Evolutionary conservation across 1,284 basidiomycete genomes (phyloP).

Genomic region (Apiotrichum domesticum): DNA sequence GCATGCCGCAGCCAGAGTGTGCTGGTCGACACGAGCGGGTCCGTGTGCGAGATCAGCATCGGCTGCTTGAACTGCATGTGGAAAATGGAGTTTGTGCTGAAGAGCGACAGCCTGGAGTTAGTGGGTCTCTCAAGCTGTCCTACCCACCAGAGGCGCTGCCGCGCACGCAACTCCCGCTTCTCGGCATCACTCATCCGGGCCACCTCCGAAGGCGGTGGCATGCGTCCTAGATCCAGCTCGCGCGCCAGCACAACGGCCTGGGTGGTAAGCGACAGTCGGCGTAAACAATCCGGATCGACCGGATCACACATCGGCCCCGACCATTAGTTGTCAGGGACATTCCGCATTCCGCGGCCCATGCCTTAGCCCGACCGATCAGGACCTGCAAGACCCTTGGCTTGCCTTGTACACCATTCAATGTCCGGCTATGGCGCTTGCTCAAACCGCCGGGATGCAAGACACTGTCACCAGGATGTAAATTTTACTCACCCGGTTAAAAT

Average conservation of each 20-base stretch:
- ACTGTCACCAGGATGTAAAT: too few relatives aligned
- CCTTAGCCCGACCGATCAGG: too few relatives aligned
- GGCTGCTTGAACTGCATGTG: conserved; percentile 39
- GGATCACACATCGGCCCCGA: too few relatives aligned
- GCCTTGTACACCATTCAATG: too few relatives aligned
- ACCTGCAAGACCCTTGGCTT: too few relatives aligned
- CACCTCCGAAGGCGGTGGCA: conserved; percentile 16
- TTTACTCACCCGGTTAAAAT: conserved; percentile 29
- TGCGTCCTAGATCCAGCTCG: conserved; percentile 30
- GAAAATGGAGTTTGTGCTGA: conserved; percentile 36
- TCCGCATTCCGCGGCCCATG: too few relatives aligned
- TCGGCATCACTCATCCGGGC: conserved; percentile 19
- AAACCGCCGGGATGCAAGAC: too few relatives aligned
- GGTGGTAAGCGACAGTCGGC: too few relatives aligned
- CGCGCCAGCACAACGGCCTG: conserved; percentile 32
- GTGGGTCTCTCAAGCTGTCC: too few relatives aligned
- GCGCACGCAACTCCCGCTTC: conserved; percentile 19
- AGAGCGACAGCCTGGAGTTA: conserved; percentile 28
- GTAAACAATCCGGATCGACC: too few relatives aligned
- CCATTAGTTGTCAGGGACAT: too few relatives aligned
- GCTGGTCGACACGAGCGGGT: conserved; percentile 26
- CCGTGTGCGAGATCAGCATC: conserved; percentile 31
- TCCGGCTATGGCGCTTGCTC: too few relatives aligned
- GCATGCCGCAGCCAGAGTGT: conserved; percentile 25
- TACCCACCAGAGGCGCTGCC: conserved; percentile 28